These are phyloP conservation scores for Ambrosia hybrid DNA, from an alignment of 140 eudicot species.

Conservation along the genomic window DNA sequence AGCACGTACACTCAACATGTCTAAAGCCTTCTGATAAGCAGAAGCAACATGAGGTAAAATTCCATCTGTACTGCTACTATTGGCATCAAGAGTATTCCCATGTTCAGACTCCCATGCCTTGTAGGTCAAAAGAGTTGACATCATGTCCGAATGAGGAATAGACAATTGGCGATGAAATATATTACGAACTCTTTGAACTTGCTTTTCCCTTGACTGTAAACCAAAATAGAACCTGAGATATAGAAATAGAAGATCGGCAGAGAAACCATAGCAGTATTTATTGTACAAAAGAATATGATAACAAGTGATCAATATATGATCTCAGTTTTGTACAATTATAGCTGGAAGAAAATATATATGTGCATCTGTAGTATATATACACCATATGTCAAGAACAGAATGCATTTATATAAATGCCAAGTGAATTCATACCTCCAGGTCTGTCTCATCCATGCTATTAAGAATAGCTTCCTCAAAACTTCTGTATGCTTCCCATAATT, in stretches of 20 bases:
- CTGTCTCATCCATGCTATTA: slow-evolving; percentile 48
- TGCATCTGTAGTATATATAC: too few species aligned
- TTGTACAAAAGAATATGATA: not conserved
- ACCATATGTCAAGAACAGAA: not conserved
- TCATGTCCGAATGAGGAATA: slow-evolving; percentile 55
- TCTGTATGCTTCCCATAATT: slow-evolving; percentile 79
- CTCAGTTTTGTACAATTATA: not conserved
- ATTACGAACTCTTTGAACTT: slow-evolving; percentile 65
- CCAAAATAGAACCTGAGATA: slow-evolving; percentile 29
- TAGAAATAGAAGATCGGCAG: slow-evolving; percentile 18
- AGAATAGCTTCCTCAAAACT: slow-evolving; percentile 68
- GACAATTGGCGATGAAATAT: slow-evolving; percentile 80
- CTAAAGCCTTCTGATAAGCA: slow-evolving; percentile 79
- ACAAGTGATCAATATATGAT: not conserved
- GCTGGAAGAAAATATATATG: not conserved
- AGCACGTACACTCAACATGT: slow-evolving; percentile 63
- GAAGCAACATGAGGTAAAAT: slow-evolving; percentile 66
- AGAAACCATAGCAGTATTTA: slow-evolving; percentile 11
- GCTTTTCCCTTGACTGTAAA: slow-evolving; percentile 76
- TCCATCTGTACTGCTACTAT: slow-evolving; percentile 53
- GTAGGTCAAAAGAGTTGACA: slow-evolving; percentile 59
- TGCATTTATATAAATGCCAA: not conserved
- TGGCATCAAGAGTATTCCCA: slow-evolving; percentile 48
- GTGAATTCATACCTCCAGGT: slow-evolving; percentile 50
- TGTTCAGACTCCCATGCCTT: slow-evolving; percentile 83